phyloP scores from a whole-genome alignment of 2,329 filamentous ascomycete species.

The Plectosphaerella cucumerina region DNA sequence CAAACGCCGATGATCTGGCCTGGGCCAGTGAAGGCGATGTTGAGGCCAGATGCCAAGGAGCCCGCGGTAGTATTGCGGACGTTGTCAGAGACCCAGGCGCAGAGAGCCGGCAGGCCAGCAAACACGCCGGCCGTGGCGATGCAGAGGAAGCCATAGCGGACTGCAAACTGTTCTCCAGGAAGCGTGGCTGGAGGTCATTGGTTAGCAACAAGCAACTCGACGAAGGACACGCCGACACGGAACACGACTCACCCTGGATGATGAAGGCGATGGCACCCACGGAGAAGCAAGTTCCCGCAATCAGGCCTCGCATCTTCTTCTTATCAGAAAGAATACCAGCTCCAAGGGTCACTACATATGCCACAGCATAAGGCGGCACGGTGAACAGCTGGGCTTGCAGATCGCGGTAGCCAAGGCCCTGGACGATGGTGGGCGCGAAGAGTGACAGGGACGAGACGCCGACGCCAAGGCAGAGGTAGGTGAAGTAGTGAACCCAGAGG shows the following conservation, averaged over 20 bases:
- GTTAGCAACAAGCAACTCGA: background rate
- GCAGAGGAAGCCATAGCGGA: constrained; percentile 67
- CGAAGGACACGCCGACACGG: background rate
- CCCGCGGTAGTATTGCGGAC: constrained; percentile 60
- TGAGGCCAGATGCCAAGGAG: constrained; percentile 66
- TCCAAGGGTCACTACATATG: constrained; percentile 25
- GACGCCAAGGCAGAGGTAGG: constrained; percentile 39
- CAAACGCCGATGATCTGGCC: constrained; percentile 71
- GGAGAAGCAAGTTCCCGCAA: constrained; percentile 7
- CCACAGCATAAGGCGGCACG: constrained; percentile 25
- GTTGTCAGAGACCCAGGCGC: constrained; percentile 69
- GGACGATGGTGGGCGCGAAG: constrained; percentile 29
- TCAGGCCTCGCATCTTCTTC: constrained; percentile 21
- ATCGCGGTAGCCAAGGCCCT: constrained; percentile 17
- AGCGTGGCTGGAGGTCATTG: background rate
- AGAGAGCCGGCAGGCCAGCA: constrained; percentile 63
- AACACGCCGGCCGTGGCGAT: constrained; percentile 64
- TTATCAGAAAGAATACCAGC: constrained; percentile 26
- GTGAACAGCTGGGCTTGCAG: constrained; percentile 23
- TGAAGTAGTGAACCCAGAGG: constrained; percentile 63
- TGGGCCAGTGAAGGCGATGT: constrained; percentile 59
- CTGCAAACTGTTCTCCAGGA: constrained; percentile 3
- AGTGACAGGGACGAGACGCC: constrained; percentile 50
- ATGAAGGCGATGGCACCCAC: background rate
- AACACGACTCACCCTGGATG: constrained; percentile 21